Conservation (phyloP, 1,139 yeast species). For the Lodderomyces orthopsilosis region DNA sequence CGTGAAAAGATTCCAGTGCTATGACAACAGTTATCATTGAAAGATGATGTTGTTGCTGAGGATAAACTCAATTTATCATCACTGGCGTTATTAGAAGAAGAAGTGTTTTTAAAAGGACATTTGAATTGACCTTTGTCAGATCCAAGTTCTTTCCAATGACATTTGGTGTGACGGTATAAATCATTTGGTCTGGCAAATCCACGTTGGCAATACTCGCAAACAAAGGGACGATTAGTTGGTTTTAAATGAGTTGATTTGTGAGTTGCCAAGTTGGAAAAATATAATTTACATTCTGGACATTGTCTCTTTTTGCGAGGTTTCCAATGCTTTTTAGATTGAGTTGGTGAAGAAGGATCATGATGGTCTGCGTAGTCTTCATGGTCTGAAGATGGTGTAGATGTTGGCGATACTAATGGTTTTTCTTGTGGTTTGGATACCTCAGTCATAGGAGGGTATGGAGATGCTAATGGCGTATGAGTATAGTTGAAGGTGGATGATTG, state of each 20-base stretch:
- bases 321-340: slow-evolving; percentile 21
- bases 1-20: slow-evolving; percentile 80
- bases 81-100: background rate
- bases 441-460: slow-evolving; percentile 10
- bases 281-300: slow-evolving; percentile 77
- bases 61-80: background rate
- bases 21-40: slow-evolving; percentile 58
- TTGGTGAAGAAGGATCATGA: background rate
- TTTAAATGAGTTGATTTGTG: slow-evolving; percentile 80
- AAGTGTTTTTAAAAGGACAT: slow-evolving; percentile 40
- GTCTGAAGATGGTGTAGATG: background rate
- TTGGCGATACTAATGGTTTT: background rate
- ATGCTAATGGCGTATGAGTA: slow-evolving; percentile 10
- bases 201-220: slow-evolving; percentile 72
- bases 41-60: background rate
- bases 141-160: slow-evolving; percentile 74
- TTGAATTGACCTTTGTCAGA: slow-evolving; percentile 46
- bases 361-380: background rate
- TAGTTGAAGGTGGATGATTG: slow-evolving; percentile 1
- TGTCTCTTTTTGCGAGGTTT: slow-evolving; percentile 74
- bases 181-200: slow-evolving; percentile 91
- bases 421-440: slow-evolving; percentile 9
- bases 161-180: slow-evolving; percentile 74
- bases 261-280: slow-evolving; percentile 78
- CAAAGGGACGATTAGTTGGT: slow-evolving; percentile 72